Conservation (phyloP, 371 early-diverging fungal genomes). For the Mucor lusitanicus region DNA sequence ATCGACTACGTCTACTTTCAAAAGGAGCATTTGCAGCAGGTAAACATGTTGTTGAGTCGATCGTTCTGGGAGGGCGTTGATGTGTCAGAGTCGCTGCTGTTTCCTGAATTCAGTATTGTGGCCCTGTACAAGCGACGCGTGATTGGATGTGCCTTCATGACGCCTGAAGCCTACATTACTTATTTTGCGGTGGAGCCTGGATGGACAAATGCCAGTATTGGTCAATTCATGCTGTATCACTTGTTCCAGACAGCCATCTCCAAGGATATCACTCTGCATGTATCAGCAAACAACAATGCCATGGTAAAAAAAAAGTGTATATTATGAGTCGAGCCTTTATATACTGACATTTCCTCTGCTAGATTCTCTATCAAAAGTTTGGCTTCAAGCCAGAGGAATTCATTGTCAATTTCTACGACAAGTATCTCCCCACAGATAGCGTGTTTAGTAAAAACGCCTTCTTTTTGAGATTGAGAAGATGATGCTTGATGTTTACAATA, state of each 20-base stretch:
- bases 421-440: conserved; percentile 83
- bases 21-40: conserved; percentile 70
- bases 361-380: conserved; percentile 91
- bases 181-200: conserved; percentile 87
- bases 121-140: conserved; percentile 80
- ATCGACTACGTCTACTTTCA: conserved; percentile 88
- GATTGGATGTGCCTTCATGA: conserved; percentile 92
- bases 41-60: conserved; percentile 73
- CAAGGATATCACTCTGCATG: conserved; percentile 92
- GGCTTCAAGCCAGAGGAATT: conserved; percentile 96
- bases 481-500: background rate
- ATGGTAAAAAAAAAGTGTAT: no score
- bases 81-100: conserved; percentile 82
- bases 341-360: background rate
- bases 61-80: conserved; percentile 96
- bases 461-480: conserved; percentile 79
- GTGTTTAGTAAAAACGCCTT: conserved; percentile 86
- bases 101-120: conserved; percentile 88
- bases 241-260: conserved; percentile 74
- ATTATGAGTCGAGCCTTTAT: no score
- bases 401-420: conserved; percentile 88
- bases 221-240: conserved; percentile 86
- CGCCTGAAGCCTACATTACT: conserved; percentile 91
- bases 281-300: conserved; percentile 92
- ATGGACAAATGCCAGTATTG: conserved; percentile 87